phyloP scores from a whole-genome alignment of 2,329 filamentous ascomycete genomes.

The Chaetothyriales sp. region DNA sequence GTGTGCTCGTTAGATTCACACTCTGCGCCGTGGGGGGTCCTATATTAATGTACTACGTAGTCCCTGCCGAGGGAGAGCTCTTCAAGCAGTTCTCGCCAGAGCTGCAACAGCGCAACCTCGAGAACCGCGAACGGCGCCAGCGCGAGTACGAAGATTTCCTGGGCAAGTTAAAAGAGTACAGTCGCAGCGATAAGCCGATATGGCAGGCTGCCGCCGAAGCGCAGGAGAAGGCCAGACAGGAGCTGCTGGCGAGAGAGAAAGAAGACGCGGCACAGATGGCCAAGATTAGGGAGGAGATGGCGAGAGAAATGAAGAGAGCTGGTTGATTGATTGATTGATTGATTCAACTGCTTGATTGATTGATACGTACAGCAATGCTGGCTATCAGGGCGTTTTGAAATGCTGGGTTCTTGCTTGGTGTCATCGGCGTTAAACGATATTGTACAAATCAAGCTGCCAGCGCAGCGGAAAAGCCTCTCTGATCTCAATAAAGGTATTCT shows the following conservation, averaged over 20 bases:
- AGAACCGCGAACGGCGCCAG: conserved; percentile 57
- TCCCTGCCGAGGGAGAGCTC: conserved; percentile 78
- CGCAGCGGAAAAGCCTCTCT: background rate
- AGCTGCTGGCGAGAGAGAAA: conserved; percentile 23
- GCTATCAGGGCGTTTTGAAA: background rate
- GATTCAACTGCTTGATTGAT: background rate
- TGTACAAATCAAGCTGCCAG: background rate
- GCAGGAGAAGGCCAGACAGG: conserved; percentile 23
- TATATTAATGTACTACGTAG: conserved; percentile 55
- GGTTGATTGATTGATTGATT: background rate
- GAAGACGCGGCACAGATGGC: conserved; percentile 26
- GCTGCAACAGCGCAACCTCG: conserved; percentile 74
- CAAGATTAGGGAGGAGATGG: conserved; percentile 29
- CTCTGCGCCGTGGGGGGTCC: conserved; percentile 69
- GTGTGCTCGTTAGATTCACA: conserved; percentile 30
- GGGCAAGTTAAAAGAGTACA: conserved; percentile 65
- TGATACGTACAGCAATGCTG: background rate
- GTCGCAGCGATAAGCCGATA: conserved; percentile 77
- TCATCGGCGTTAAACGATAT: background rate
- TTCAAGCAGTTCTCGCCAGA: conserved; percentile 87
- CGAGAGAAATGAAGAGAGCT: background rate
- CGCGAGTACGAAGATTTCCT: conserved; percentile 87
- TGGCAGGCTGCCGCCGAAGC: conserved; percentile 33
- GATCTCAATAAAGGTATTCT: background rate
- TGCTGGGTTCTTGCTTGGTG: background rate